Evolutionary conservation across 116 monocot species (phyloP), one percentile per base, ranked within the genome.

Genomic region (Cymodocea nodosa): DNA sequence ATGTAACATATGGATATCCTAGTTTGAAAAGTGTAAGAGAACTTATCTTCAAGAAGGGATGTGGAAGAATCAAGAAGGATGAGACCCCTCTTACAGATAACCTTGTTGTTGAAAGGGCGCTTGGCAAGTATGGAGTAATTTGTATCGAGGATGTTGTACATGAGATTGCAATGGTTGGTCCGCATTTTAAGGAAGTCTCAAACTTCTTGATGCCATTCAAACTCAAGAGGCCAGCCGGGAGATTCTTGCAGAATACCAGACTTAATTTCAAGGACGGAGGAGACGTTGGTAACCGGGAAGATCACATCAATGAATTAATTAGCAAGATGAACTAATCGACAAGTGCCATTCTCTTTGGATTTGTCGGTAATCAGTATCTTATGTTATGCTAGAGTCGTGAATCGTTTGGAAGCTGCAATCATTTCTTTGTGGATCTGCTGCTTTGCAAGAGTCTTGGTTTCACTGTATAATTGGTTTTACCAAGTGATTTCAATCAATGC

Each of bases 81-180:
- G n/a, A n/a, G n/a, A n/a, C n/a, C n/a, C n/a, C n/a, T n/a, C n/a
- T n/a, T n/a, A n/a, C n/a, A n/a, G n/a, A n/a, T n/a, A n/a, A n/a
- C n/a, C n/a, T n/a, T n/a, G n/a, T n/a, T n/a, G n/a, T n/a, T n/a
- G n/a, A n/a, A n/a, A n/a, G n/a, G 94, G 84, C 71, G 44, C 84
- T 98, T 51, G 86, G 89, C 5, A 71, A 82, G 20, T 25, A 81
- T 74, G 82, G 80, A 15, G 84, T 98, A 57, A 81, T 98, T 35
- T 98, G 98, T 50, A 59, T 92, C 15, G 98, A 98, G 76, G 92
- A 98, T 67, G 58, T 92, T 10, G 78, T 92, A 62, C 91, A 92
- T 52, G 84, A 92, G 63, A 89, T 98, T 35, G 68, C 71, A 16
- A 68, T 78, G 0, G 71, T 92, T 12, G 89, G 92, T 1, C 72